Evolutionary conservation across 257 asterid species (phyloP).

Genomic region (Galeopsis tetrahit): DNA sequence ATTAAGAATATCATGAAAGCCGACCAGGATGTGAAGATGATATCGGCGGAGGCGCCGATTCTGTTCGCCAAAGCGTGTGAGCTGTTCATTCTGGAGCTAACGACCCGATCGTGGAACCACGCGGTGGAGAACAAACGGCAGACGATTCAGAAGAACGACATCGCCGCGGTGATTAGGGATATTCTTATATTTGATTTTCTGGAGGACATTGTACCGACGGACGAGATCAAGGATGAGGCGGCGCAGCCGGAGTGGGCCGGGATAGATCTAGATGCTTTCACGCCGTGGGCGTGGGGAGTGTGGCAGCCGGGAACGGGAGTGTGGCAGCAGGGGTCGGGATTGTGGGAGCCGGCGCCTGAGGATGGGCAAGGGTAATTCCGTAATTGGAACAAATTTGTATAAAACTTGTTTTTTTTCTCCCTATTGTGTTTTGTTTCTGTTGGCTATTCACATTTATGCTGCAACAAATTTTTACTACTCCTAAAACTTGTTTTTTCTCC

Average conservation of each 20-base stretch:
- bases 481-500: too few relatives aligned
- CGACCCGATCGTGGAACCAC: conserved; percentile 92
- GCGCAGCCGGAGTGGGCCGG: conserved; percentile 81
- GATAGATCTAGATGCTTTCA: conserved; percentile 55
- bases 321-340: too few relatives aligned
- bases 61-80: conserved; percentile 94
- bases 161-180: conserved; percentile 89
- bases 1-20: conserved; percentile 97
- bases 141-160: conserved; percentile 87
- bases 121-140: conserved; percentile 96
- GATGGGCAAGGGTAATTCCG: conserved; percentile 67
- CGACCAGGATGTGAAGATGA: conserved; percentile 94
- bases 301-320: conserved; percentile 83
- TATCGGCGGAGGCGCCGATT: conserved; percentile 93
- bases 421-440: conserved; percentile 25
- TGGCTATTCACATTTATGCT: too few relatives aligned
- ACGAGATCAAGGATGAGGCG: conserved; percentile 82
- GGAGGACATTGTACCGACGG: conserved; percentile 88
- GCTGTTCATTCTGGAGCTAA: conserved; percentile 89
- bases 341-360: conserved; percentile 68
- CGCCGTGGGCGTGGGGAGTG: not conserved
- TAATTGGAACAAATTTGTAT: conserved; percentile 36
- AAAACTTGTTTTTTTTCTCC: conserved; percentile 34
- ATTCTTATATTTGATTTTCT: conserved; percentile 85
- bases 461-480: too few relatives aligned